These are phyloP conservation scores for Cadophora luteo-olivacea DNA, from an alignment of 2,329 filamentous ascomycete genomes.

Conservation along the genomic window DNA sequence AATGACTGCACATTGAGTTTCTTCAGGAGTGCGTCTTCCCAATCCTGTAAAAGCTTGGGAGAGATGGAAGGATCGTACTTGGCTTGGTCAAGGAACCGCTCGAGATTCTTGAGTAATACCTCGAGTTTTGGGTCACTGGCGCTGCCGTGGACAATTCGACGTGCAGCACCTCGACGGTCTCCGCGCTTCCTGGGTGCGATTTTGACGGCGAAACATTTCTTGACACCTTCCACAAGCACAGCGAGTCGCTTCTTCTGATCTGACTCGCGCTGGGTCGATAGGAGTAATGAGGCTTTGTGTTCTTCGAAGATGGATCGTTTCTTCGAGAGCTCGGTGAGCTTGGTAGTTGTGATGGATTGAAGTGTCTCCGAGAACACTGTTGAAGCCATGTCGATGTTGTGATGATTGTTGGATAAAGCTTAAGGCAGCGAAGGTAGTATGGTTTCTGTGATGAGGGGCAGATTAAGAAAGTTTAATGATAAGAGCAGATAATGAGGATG, in stretches of 20 bases:
- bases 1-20: slow-evolving; percentile 57
- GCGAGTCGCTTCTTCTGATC: slow-evolving; percentile 46
- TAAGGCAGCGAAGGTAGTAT: background rate
- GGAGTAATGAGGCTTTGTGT: slow-evolving; percentile 51
- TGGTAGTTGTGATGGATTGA: slow-evolving; percentile 60
- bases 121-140: slow-evolving; percentile 34
- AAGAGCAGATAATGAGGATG: background rate
- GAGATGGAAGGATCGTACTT: slow-evolving; percentile 60
- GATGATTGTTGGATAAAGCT: background rate
- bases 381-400: slow-evolving; percentile 44
- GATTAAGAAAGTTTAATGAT: background rate
- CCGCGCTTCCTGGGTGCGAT: slow-evolving; percentile 28
- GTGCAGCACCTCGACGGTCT: slow-evolving; percentile 19
- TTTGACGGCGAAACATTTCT: slow-evolving; percentile 43
- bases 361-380: slow-evolving; percentile 58
- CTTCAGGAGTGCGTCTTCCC: slow-evolving; percentile 54
- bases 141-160: slow-evolving; percentile 29
- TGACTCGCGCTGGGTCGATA: slow-evolving; percentile 42
- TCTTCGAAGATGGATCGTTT: slow-evolving; percentile 56
- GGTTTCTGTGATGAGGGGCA: background rate
- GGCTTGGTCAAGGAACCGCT: slow-evolving; percentile 59
- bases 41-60: slow-evolving; percentile 51
- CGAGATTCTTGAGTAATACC: slow-evolving; percentile 50
- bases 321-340: slow-evolving; percentile 61
- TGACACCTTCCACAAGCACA: slow-evolving; percentile 42